phyloP scores from a whole-genome alignment of 73 alveolate species.

The Paramecium sexaurelia region DNA sequence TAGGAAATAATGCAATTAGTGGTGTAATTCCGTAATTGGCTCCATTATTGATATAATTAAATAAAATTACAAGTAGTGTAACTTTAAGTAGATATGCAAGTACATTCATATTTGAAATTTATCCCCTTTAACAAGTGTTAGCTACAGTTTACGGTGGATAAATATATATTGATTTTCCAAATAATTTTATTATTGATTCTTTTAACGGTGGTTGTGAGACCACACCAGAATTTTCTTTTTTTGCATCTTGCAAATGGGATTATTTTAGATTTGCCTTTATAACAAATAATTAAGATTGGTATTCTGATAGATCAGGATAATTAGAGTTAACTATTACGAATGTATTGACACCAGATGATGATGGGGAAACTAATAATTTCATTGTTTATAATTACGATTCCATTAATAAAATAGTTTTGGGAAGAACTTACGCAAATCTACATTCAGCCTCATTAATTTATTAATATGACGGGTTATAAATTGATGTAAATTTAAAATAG shows the following conservation, averaged over 20 bases:
- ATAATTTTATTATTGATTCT: conserved; percentile 62
- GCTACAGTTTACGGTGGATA: conserved; percentile 64
- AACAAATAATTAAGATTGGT: conserved; percentile 64
- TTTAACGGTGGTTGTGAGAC: conserved; percentile 60
- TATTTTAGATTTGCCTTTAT: conserved; percentile 48
- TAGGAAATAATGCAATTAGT: conserved; percentile 21
- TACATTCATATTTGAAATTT: conserved; percentile 30
- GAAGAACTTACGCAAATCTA: conserved; percentile 65
- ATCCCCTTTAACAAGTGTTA: conserved; percentile 28
- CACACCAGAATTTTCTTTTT: conserved; percentile 54
- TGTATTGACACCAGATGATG: conserved; percentile 59
- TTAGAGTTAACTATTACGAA: background rate
- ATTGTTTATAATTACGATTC: conserved; percentile 61
- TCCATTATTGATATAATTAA: conserved; percentile 40
- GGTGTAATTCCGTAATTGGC: conserved; percentile 60
- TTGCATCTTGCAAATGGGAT: conserved; percentile 61
- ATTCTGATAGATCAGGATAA: conserved; percentile 13
- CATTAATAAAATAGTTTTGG: conserved; percentile 44
- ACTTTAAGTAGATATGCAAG: conserved; percentile 46
- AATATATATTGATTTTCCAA: conserved; percentile 63
- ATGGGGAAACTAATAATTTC: conserved; percentile 62
- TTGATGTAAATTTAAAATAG: conserved; percentile 46
- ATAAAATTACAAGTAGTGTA: background rate
- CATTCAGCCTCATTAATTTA: conserved; percentile 26
- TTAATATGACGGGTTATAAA: conserved; percentile 51